phyloP scores from a whole-genome alignment of 202 grass and related monocot species.

The Zoysia matrella region DNA sequence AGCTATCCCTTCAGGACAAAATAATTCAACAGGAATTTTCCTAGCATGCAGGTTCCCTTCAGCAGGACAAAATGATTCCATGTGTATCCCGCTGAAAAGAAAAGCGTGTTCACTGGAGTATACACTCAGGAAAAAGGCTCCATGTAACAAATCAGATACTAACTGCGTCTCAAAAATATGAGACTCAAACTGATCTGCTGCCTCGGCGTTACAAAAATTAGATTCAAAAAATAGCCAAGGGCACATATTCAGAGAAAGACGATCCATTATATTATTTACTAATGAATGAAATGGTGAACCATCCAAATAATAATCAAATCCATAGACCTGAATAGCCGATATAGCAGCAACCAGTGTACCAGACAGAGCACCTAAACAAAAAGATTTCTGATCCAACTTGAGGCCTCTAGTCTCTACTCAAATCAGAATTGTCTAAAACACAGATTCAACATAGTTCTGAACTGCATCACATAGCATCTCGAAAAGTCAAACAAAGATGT shows the following conservation, averaged over 20 bases:
- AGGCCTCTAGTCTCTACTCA: conserved; percentile 8
- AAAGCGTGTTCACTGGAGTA: too few species aligned
- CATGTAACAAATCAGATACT: too few species aligned
- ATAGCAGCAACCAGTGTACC: background rate
- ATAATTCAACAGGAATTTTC: too few species aligned
- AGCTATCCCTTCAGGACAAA: too few species aligned
- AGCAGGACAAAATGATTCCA: too few species aligned
- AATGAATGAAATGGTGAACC: background rate
- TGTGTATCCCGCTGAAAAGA: too few species aligned
- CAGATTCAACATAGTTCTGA: background rate
- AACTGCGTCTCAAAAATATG: too few species aligned
- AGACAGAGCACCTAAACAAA: background rate
- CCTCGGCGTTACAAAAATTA: too few species aligned
- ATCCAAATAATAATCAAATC: background rate
- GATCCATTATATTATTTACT: conserved; percentile 11
- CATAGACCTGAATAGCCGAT: background rate
- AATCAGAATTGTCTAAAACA: conserved; percentile 14
- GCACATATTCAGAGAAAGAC: background rate
- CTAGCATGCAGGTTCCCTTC: too few species aligned
- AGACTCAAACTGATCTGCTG: too few species aligned
- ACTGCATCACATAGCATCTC: background rate
- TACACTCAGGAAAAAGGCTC: too few species aligned
- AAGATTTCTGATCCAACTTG: conserved; percentile 16
- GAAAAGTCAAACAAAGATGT: background rate
- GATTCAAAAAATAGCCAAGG: background rate